Percentiles rank a stretch among this genome's conserved stretches.
Evolutionary conservation across 2,329 filamentous ascomycete genomes (phyloP).

Genomic region (Diplodia mutila): DNA sequence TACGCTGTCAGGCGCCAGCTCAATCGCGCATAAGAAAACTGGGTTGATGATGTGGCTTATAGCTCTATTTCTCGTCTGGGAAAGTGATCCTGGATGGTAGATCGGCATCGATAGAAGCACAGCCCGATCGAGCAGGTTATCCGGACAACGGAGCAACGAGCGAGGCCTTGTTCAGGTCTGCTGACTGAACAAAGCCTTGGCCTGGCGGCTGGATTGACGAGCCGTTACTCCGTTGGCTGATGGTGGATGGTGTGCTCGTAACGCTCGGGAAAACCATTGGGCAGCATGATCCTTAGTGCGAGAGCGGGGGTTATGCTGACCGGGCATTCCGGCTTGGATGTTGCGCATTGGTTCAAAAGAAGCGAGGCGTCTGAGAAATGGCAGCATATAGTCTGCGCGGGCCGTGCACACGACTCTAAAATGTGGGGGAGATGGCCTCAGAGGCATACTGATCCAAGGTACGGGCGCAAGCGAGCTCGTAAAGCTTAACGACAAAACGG

Average conservation of each 20-base stretch:
- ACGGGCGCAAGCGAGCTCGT: conserved; percentile 1
- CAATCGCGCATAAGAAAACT: conserved; percentile 5
- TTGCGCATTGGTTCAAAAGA: not conserved
- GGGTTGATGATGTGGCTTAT: conserved; percentile 12
- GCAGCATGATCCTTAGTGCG: not conserved
- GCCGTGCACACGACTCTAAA: not conserved
- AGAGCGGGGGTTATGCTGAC: not conserved
- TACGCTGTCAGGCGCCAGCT: not conserved
- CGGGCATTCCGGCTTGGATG: not conserved
- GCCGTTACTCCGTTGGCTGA: not conserved
- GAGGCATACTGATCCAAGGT: not conserved
- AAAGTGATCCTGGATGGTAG: not conserved
- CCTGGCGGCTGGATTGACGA: not conserved
- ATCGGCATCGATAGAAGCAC: not conserved
- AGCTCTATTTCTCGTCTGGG: not conserved
- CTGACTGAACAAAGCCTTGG: conserved; percentile 1
- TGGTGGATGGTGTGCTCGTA: not conserved
- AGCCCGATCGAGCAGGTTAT: not conserved
- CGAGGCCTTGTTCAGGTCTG: not conserved
- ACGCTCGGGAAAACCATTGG: not conserved
- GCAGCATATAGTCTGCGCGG: not conserved
- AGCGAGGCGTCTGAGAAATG: not conserved
- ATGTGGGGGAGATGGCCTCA: not conserved
- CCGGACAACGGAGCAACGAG: not conserved
- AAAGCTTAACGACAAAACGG: conserved; percentile 7